Evolutionary conservation across 495 filamentous ascomycete species (phyloP), one percentile per base, ranked within the genome.

Genomic region (Clavariopsis aquatica): DNA sequence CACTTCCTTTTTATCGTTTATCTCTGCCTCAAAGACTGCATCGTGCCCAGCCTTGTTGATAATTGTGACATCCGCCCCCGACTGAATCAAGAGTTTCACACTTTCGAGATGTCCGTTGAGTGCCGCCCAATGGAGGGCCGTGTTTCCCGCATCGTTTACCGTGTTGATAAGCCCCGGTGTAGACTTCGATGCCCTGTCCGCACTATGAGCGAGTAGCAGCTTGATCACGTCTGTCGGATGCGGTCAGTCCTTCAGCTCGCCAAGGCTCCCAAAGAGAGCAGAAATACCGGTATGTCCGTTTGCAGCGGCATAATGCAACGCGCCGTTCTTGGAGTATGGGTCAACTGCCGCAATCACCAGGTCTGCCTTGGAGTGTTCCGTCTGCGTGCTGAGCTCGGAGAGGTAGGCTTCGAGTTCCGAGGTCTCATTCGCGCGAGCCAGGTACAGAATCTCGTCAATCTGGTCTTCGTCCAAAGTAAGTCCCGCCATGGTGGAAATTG

Each of bases 41-140:
- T 95, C 87, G 66, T 94, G 89, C 1, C 93, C 92, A 23, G 88
- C 89, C 60, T 85, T 80, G 68, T 98, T 98, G 72, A 82, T 83
- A 26, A 90, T 78, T 24, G 84, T 81, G 13, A 89, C 81, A 64
- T 93, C 88, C 1, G 92, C 90, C 2, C 90, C 90, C 5, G 85
- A 84, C 41, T 87, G 79, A 0, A 90, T 77, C 13, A 98, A 83
- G 2, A 84, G 71, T 78, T 94, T 89, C 13, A 96, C 92, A 23
- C 85, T 83, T 29, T 83, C 82, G 1, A 96, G 75, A 69, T 96
- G 91, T 15, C 93, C 93, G 65, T 94, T 93, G 60, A 96, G 78
- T 0, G 91, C 87, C 0, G 93, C 93, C 91, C 91, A 97, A 78
- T 97, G 93, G 56, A 98, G 76, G 0, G 91, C 81, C 12, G 93